Percentiles rank a stretch among this genome's conserved stretches.
phyloP scores from a whole-genome alignment of 345 rosid species.

The Gossypium stocksii region DNA sequence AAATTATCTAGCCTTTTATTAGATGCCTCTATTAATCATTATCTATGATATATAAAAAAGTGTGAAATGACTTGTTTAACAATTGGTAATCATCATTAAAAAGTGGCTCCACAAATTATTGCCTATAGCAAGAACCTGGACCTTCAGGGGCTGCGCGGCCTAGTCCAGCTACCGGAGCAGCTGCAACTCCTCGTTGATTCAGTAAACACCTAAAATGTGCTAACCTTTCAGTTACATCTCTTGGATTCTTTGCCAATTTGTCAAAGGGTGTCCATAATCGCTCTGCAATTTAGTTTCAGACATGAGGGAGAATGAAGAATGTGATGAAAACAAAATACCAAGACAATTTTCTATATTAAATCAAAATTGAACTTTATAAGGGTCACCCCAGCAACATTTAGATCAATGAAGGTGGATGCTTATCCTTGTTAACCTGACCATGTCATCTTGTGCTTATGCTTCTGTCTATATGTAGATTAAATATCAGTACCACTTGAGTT shows the following conservation, averaged over 20 bases:
- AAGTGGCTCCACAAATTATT: constrained; percentile 25
- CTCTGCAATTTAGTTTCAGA: constrained; percentile 30
- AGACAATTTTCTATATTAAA: neutral
- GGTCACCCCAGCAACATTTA: neutral
- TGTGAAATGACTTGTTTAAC: neutral
- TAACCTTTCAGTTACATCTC: constrained; percentile 40
- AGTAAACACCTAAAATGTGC: constrained; percentile 66
- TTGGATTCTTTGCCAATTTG: constrained; percentile 44
- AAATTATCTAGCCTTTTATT: neutral
- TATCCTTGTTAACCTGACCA: neutral
- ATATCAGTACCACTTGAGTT: neutral
- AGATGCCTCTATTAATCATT: neutral
- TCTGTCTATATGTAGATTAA: neutral
- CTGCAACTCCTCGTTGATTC: constrained; percentile 68
- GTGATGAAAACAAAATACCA: neutral
- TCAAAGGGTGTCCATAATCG: constrained; percentile 60
- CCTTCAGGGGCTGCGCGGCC: constrained; percentile 47
- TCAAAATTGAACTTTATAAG: neutral
- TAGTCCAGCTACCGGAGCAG: constrained; percentile 48
- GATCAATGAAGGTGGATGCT: neutral
- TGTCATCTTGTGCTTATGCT: neutral
- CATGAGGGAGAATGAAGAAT: neutral
- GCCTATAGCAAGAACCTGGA: constrained; percentile 61
- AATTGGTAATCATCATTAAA: neutral
- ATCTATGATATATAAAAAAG: too few relatives aligned